Conservation (phyloP, 2,329 filamentous ascomycete species). For the Fusarium sp. region DNA sequence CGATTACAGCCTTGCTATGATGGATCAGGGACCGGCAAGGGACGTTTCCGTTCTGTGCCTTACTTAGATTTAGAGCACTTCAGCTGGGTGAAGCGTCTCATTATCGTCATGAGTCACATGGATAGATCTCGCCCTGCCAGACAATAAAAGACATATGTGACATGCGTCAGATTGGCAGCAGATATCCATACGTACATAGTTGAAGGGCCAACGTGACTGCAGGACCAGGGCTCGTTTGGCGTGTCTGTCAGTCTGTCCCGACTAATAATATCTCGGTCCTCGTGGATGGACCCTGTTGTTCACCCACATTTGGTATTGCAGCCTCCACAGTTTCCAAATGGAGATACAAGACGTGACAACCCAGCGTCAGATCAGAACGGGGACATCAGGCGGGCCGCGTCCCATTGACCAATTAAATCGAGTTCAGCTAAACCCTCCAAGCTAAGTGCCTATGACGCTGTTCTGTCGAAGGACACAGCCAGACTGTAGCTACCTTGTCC, state of each 20-base stretch:
- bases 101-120: constrained; percentile 37
- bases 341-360: constrained; percentile 37
- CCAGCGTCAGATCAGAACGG: constrained; percentile 37
- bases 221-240: constrained; percentile 21
- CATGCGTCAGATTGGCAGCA: constrained; percentile 18
- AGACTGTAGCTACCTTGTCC: constrained; percentile 15
- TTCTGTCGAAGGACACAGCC: constrained; percentile 16
- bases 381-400: constrained; percentile 19
- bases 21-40: constrained; percentile 30
- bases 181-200: constrained; percentile 10
- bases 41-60: constrained; percentile 33
- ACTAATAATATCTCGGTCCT: constrained; percentile 5
- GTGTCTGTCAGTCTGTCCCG: neutral
- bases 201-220: constrained; percentile 32
- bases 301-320: constrained; percentile 30
- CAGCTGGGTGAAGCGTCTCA: constrained; percentile 11
- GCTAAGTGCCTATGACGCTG: constrained; percentile 24
- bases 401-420: constrained; percentile 38
- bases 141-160: constrained; percentile 11
- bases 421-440: constrained; percentile 19
- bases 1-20: constrained; percentile 20
- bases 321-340: constrained; percentile 35
- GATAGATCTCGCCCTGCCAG: constrained; percentile 25
- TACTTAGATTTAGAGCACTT: constrained; percentile 12
- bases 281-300: constrained; percentile 36